These are phyloP conservation scores for Pseudogymnoascus sp. DNA, from an alignment of 2,329 filamentous ascomycete genomes.

Conservation along the genomic window DNA sequence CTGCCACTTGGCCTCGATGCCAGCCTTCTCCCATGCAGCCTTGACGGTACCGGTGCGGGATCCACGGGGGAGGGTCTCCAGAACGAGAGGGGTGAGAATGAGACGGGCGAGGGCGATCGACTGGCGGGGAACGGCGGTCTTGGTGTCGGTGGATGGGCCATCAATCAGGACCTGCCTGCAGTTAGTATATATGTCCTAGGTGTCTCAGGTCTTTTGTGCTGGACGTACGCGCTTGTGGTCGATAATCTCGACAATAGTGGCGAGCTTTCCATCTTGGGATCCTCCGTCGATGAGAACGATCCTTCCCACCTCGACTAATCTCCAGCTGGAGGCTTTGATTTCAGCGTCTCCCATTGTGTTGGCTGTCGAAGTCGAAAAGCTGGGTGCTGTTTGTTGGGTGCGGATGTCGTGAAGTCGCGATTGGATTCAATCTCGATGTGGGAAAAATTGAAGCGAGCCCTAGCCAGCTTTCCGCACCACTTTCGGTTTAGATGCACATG, in stretches of 20 bases:
- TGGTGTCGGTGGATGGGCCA: conserved; percentile 76
- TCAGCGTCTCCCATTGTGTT: conserved; percentile 75
- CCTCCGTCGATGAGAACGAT: conserved; percentile 80
- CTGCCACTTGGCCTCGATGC: conserved; percentile 90
- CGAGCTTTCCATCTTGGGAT: conserved; percentile 79
- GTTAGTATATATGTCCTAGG: conserved; percentile 20
- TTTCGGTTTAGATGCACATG: neutral
- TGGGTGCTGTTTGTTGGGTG: conserved; percentile 10
- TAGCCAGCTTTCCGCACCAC: conserved; percentile 9
- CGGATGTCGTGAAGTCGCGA: conserved; percentile 8
- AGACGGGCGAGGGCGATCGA: conserved; percentile 70
- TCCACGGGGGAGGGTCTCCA: conserved; percentile 77
- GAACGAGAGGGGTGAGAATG: conserved; percentile 82
- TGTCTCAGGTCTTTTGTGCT: conserved; percentile 10
- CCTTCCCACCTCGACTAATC: conserved; percentile 97
- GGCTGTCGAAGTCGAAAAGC: conserved; percentile 30
- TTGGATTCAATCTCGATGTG: conserved; percentile 9
- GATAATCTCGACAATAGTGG: conserved; percentile 97
- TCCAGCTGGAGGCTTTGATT: conserved; percentile 78
- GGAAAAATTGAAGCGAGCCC: conserved; percentile 9
- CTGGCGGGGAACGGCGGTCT: conserved; percentile 78
- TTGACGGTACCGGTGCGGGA: conserved; percentile 75
- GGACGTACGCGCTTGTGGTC: conserved; percentile 98
- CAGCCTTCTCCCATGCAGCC: conserved; percentile 82
- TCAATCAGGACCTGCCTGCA: conserved; percentile 78